Percentiles rank a stretch among this genome's conserved stretches.
Conservation (phyloP, 1,284 basidiomycete species). For the Microbotryomycetes sp. region DNA sequence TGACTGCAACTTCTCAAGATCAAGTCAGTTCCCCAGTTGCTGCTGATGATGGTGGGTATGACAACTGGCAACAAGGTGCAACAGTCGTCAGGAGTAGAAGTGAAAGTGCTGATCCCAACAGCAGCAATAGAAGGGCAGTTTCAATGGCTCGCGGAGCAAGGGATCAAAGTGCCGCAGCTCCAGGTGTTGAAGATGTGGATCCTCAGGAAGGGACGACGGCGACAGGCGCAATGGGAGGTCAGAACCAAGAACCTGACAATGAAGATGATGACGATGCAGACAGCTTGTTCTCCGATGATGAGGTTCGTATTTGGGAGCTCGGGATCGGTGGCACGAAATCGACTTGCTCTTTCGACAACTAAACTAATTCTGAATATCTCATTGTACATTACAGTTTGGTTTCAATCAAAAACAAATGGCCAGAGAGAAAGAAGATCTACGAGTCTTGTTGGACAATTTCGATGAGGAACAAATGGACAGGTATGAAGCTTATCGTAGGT, state of each 20-base stretch:
- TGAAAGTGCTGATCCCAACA: slow-evolving; percentile 2
- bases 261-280: slow-evolving; percentile 42
- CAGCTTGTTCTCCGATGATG: slow-evolving; percentile 36
- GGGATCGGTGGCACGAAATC: not conserved
- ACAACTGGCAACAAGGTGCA: no score
- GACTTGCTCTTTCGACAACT: not conserved
- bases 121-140: not conserved
- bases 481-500: slow-evolving; percentile 77
- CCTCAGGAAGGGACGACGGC: slow-evolving; percentile 21
- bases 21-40: no score
- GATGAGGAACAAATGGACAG: slow-evolving; percentile 75
- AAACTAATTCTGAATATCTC: not conserved
- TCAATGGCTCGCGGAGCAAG: slow-evolving; percentile 9
- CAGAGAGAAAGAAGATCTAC: slow-evolving; percentile 22
- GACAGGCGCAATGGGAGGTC: slow-evolving; percentile 34
- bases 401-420: slow-evolving; percentile 23
- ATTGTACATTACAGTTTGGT: slow-evolving; percentile 10
- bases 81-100: slow-evolving; percentile 18
- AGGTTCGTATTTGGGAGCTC: slow-evolving; percentile 31
- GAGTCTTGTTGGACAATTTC: slow-evolving; percentile 80
- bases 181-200: not conserved
- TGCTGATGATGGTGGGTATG: no score
- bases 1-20: no score
- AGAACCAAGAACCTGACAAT: slow-evolving; percentile 36
- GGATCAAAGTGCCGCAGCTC: not conserved